Percentiles rank a stretch among this genome's conserved stretches.
Evolutionary conservation across 1,284 basidiomycete genomes (phyloP).

Genomic region (Ceratorhiza oryzae-sativae): DNA sequence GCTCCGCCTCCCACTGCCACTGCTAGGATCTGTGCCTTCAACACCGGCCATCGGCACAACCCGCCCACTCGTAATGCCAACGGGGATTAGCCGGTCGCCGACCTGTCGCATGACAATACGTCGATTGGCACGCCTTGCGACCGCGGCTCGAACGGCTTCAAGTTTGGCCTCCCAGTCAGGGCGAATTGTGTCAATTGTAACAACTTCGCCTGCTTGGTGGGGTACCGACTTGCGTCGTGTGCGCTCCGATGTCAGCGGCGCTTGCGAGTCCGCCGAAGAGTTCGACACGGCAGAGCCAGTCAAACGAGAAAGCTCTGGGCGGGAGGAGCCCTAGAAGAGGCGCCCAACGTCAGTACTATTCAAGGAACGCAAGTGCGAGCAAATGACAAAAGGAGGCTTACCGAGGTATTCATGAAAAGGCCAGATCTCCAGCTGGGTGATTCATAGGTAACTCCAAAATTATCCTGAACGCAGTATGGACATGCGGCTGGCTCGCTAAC

Average conservation of each 20-base stretch:
- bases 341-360: not conserved
- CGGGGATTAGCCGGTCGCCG: slow-evolving; percentile 94
- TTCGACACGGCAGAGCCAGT: slow-evolving; percentile 43
- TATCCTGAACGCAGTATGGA: slow-evolving; percentile 95
- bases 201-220: slow-evolving; percentile 82
- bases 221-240: slow-evolving; percentile 79
- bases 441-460: slow-evolving; percentile 93
- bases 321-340: slow-evolving; percentile 2
- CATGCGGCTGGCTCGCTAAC: slow-evolving; percentile 94
- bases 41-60: slow-evolving; percentile 62
- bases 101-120: slow-evolving; percentile 99
- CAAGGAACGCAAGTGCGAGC: not conserved
- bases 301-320: slow-evolving; percentile 44
- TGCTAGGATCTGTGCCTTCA: slow-evolving; percentile 52
- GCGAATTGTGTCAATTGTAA: slow-evolving; percentile 90
- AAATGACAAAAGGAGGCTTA: slow-evolving; percentile 26
- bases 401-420: slow-evolving; percentile 51
- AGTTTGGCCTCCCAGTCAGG: slow-evolving; percentile 96
- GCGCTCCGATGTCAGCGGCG: slow-evolving; percentile 47
- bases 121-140: slow-evolving; percentile 88
- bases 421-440: slow-evolving; percentile 82
- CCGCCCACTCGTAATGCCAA: slow-evolving; percentile 88
- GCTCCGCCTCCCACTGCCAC: slow-evolving; percentile 55
- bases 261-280: slow-evolving; percentile 55
- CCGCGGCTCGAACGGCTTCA: slow-evolving; percentile 85